Evolutionary conservation across 176 grass and related monocot species (phyloP), one percentile per base, ranked within the genome.

Genomic region (Cenchrus purpureus): DNA sequence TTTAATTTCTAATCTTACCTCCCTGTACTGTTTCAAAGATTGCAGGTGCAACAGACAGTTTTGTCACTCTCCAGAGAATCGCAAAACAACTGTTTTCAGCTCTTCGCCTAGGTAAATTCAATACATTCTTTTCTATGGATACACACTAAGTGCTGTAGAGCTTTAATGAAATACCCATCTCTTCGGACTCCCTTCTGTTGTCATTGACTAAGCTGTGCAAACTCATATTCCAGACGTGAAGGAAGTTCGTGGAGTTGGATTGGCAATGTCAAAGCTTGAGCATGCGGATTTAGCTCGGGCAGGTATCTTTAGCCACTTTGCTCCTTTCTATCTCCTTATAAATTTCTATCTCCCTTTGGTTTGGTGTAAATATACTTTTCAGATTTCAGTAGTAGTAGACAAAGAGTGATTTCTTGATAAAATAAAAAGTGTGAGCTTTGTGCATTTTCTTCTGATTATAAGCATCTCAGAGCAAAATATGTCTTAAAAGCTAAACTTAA

Each of bases 171-270:
- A 66, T 46, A 15, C 31, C 16, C 45, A 52, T 75, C 25, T 50
- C 17, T 84, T 87, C 32, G 6, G 69, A 83, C 28, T 67, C 59
- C 42, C 28, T 59, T 50, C 42, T 72, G 9, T 66, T 53, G 43
- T 67, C 83, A 50, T 86, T 78, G 49, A 68, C 50, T 90, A 79
- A 87, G 48, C 68, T 79, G 34, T 56, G 9, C 40, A 65, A 79
- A 80, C 8, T 46, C 20, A 77, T 13, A 75, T 79, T 80, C 22
- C 74, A 98, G 95, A 95, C 90, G 91, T 93, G 68, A 98, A 94
- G 88, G 93, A 98, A 95, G 91, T 98, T 84, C 85, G 95, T 55
- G 95, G 95, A 79, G 83, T 98, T 86, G 95, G 95, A 17, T 86
- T 98, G 79, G 86, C 92, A 79, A 57, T 98, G 80, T 90, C 95